phyloP scores from a whole-genome alignment of 2,329 filamentous ascomycete genomes.

The Helotiales sp. region DNA sequence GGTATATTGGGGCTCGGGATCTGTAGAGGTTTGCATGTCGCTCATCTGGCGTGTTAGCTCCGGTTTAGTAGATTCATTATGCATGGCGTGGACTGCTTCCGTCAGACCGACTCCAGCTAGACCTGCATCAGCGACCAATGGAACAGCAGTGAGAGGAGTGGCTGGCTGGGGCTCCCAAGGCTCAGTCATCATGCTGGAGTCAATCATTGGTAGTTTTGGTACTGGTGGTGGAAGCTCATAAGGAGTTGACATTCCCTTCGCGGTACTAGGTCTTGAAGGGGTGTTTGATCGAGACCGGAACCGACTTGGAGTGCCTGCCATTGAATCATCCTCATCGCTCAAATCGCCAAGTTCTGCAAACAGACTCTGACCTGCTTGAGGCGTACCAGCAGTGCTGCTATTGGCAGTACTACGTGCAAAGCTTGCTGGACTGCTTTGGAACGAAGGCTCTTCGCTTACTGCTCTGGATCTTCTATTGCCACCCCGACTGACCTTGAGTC shows the following conservation, averaged over 20 bases:
- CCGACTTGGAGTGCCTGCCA: conserved; percentile 53
- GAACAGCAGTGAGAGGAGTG: conserved; percentile 24
- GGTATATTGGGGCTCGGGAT: conserved; percentile 15
- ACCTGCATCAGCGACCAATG: conserved; percentile 21
- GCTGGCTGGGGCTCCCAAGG: conserved; percentile 44
- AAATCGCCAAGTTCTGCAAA: conserved; percentile 89
- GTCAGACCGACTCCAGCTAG: conserved; percentile 2
- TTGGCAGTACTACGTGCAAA: conserved; percentile 52
- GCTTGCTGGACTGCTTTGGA: conserved; percentile 61
- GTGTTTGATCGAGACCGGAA: conserved; percentile 45
- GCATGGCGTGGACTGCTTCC: conserved; percentile 7
- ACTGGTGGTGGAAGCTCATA: conserved; percentile 50
- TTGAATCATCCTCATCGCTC: conserved; percentile 69
- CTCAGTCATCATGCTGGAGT: conserved; percentile 62
- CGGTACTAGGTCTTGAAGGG: conserved; percentile 37
- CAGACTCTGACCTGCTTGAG: conserved; percentile 70
- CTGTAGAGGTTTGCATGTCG: conserved; percentile 21
- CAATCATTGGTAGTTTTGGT: conserved; percentile 55
- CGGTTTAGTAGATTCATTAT: conserved; percentile 18
- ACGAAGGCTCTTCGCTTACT: conserved; percentile 57
- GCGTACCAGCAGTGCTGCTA: conserved; percentile 49
- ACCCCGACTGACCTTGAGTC: conserved; percentile 68
- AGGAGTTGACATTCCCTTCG: conserved; percentile 41
- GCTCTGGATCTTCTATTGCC: conserved; percentile 61
- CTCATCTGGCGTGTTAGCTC: conserved; percentile 17